Base-by-base conservation (phyloP, 2,329 filamentous ascomycete genomes). In the Fusarium sp. region DNA sequence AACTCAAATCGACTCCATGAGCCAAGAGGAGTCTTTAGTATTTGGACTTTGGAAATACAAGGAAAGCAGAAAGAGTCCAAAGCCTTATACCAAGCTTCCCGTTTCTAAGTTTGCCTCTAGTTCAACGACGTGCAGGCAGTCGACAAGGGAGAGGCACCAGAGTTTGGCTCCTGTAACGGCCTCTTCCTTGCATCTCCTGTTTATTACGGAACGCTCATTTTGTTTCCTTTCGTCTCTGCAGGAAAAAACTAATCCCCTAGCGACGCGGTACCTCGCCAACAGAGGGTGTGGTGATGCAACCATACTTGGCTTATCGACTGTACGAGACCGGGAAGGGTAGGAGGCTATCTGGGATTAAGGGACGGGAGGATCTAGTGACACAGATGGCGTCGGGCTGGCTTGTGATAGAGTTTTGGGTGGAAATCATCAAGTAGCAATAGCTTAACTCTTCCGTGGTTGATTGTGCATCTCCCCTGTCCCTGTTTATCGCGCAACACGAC, bases 41-140 rank as follows among this genome's bases (percentile, higher is more conserved):
- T 36, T 40, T 38, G 35, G 26, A 24, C 13, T 35, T 36, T 26
- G 32, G 19, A 48, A 47, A 15, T 40, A 53, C 15, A 35, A 12
- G 34, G n/a, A 45, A 29, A 26, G 24, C 6, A 24, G 19, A 56
- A 41, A 45, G 28, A 19, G 6, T 10, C 29, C 46, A 42, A 56
- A 43, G 22, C 61, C 61, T 65, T 65, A 65, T 65, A 65, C 42
- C 19, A 19, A 19, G 19, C 19, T 19, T 19, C 19, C 19, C 3
- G 19, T 19, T 19, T 19, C 19, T 15, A 48, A 41, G 29, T 19
- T 25, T 35, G n/a, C 25, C 31, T 28, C 41, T 28, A 45, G 28
- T 26, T 26, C 10, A 32, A 24, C n/a, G 41, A n/a, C 19, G 35
- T 26, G 10, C 36, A 9, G 10, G n/a, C 19, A 19, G 19, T 19